Evolutionary conservation across 805 yeast genomes (phyloP), one percentile per base, ranked within the genome.

Genomic region (Teunomyces gatunensis): DNA sequence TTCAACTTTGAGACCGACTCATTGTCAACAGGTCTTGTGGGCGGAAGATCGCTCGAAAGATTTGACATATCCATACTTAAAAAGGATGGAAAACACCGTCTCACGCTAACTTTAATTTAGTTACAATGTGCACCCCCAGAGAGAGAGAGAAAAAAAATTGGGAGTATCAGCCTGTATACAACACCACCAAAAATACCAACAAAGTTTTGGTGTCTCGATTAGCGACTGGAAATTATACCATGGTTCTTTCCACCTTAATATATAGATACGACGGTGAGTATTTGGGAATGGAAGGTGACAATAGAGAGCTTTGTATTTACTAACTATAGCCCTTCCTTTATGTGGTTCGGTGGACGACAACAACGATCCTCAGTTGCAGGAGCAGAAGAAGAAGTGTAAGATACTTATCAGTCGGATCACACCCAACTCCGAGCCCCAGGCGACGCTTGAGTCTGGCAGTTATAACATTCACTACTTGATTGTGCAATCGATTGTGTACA

Each of bases 281-380:
- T 9, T 9, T 7, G 27, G 27, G 27, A 6, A 9, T 25, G 4
- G 27, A 25, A 3, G 11, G 27, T 25, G 27, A 25, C 20, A 25
- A 9, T 25, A 25, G 10, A 7, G 27, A 9, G 27, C 20, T 9
- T 25, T 25, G 11, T 25, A 25, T 25, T 25, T 6, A 17, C 23
- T 46, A 51, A 12, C 28, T 36, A 10, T 44, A 83, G 90, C 94
- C 20, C 82, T 94, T 43, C 98, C 99, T 25, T 75, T 92, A 47
- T 83, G 95, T 50, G 96, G 96, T 5, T 87, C 96, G 1, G 91
- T 89, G 10, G 98, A 92, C 62, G 90, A 87, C 52, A 75, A 78
- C 33, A 78, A 76, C 44, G 82, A 79, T 52, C 74, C 83, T 0
- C 71, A 73, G 3, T 71, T 92, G 39, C 60, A 74, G 20, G 94